Evolutionary conservation across 2,329 filamentous ascomycete genomes (phyloP).

Genomic region (Botryotinia convoluta): DNA sequence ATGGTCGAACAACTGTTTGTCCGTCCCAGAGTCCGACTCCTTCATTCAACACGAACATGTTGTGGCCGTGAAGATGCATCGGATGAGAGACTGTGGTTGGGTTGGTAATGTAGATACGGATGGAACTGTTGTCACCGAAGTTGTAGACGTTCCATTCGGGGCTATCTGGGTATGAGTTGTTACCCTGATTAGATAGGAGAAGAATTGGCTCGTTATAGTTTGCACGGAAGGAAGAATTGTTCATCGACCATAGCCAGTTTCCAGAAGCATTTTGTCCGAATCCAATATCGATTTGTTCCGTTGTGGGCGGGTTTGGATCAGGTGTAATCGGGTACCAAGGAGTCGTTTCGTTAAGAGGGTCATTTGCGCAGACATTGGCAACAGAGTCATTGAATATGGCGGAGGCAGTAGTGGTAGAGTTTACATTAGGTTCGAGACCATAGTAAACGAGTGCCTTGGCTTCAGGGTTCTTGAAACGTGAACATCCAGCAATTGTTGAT

Average conservation of each 20-base stretch:
- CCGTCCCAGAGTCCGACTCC: constrained; percentile 37
- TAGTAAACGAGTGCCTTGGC: constrained; percentile 65
- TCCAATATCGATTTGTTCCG: constrained; percentile 40
- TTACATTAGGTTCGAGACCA: constrained; percentile 38
- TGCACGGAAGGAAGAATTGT: constrained; percentile 50
- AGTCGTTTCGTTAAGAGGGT: constrained; percentile 25
- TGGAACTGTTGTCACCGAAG: constrained; percentile 50
- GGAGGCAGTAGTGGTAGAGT: constrained; percentile 27
- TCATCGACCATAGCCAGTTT: constrained; percentile 51
- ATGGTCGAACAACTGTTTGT: constrained; percentile 40
- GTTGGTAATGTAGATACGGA: constrained; percentile 54
- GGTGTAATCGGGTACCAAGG: constrained; percentile 31
- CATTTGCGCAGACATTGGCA: constrained; percentile 25
- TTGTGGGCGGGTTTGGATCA: constrained; percentile 26
- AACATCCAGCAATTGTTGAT: constrained; percentile 46
- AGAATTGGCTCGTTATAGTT: constrained; percentile 54
- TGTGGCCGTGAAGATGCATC: constrained; percentile 70
- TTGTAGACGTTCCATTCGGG: constrained; percentile 56
- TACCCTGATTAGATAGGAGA: constrained; percentile 51
- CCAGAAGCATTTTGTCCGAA: constrained; percentile 49
- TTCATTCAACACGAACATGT: constrained; percentile 63
- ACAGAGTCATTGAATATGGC: constrained; percentile 22
- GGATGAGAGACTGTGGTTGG: constrained; percentile 54
- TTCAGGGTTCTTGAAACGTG: constrained; percentile 46
- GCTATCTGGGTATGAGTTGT: constrained; percentile 48